These are phyloP conservation scores for Stachybotrys chlorohalonatus DNA, from an alignment of 2,329 filamentous ascomycete species.

Conservation along the genomic window DNA sequence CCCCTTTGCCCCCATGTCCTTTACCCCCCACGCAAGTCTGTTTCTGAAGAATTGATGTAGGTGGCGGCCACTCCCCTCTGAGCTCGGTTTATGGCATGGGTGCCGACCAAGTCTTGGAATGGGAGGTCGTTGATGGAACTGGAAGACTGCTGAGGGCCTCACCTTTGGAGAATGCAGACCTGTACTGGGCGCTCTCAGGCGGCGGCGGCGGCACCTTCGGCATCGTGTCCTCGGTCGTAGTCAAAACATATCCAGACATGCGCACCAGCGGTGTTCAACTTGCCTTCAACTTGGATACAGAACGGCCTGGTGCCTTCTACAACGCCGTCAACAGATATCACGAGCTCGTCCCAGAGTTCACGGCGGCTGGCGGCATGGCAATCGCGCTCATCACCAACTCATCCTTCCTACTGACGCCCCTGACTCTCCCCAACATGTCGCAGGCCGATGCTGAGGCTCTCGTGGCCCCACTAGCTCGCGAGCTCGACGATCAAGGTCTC, in stretches of 20 bases:
- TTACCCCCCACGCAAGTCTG: too few relatives aligned
- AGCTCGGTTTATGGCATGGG: constrained; percentile 46
- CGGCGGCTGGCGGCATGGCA: constrained; percentile 36
- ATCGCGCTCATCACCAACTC: constrained; percentile 25
- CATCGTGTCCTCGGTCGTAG: constrained; percentile 45
- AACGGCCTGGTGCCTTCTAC: constrained; percentile 8
- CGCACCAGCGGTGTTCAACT: constrained; percentile 19
- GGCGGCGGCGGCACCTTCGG: constrained; percentile 52
- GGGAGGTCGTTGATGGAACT: constrained; percentile 43
- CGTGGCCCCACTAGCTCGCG: too few relatives aligned
- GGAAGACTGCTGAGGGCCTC: constrained; percentile 40
- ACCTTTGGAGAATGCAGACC: constrained; percentile 37
- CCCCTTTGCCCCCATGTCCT: too few relatives aligned
- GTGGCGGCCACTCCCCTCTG: constrained; percentile 49
- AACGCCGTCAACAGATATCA: constrained; percentile 12
- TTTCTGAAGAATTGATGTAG: constrained; percentile 34
- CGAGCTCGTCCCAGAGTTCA: constrained; percentile 22
- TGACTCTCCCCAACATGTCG: not conserved
- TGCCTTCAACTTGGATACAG: constrained; percentile 1
- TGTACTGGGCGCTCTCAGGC: constrained; percentile 56
- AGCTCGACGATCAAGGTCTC: too few relatives aligned
- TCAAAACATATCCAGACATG: constrained; percentile 37
- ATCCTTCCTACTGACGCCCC: constrained; percentile 2
- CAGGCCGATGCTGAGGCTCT: too few relatives aligned
- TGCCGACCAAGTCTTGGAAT: constrained; percentile 49